Conservation (phyloP, 2,329 filamentous ascomycete genomes). For the Stachybotrys chartarum region DNA sequence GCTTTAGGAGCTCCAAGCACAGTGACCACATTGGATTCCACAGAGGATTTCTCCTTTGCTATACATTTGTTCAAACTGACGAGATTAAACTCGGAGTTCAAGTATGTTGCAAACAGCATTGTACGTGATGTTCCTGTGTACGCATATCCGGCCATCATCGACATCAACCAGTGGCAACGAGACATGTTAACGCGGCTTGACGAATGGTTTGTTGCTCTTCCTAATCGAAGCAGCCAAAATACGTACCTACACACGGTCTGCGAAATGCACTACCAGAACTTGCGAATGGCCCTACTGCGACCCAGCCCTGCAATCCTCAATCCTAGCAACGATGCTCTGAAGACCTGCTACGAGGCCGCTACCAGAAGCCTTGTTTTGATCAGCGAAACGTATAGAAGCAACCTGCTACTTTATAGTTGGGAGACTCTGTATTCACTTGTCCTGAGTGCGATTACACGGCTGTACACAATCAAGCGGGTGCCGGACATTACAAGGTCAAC, state of each 20-base stretch:
- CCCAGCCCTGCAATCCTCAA: conserved; percentile 45
- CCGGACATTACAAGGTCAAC: conserved; percentile 29
- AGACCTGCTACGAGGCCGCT: conserved; percentile 35
- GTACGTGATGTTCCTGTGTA: conserved; percentile 38
- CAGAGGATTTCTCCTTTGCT: conserved; percentile 31
- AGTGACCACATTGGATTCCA: neutral
- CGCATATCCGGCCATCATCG: conserved; percentile 36
- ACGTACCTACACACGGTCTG: conserved; percentile 25
- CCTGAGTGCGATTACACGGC: conserved; percentile 38
- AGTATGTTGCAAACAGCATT: conserved; percentile 47
- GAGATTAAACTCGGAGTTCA: conserved; percentile 48
- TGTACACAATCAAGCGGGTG: conserved; percentile 42
- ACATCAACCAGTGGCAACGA: conserved; percentile 38
- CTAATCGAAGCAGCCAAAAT: conserved; percentile 8
- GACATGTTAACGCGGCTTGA: conserved; percentile 31
- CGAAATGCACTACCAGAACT: conserved; percentile 37
- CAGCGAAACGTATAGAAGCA: conserved; percentile 34
- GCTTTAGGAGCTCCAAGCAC: neutral
- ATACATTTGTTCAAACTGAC: conserved; percentile 41
- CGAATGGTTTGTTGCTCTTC: conserved; percentile 30
- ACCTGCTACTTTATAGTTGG: conserved; percentile 39
- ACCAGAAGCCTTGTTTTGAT: conserved; percentile 31
- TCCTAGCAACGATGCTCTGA: conserved; percentile 31
- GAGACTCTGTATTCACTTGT: conserved; percentile 41
- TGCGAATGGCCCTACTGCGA: conserved; percentile 41